A percentile compares a stretch with the other conserved stretches of the same genome.
Evolutionary conservation across 805 yeast species (phyloP).

Genomic region (Yarrowia bubula): DNA sequence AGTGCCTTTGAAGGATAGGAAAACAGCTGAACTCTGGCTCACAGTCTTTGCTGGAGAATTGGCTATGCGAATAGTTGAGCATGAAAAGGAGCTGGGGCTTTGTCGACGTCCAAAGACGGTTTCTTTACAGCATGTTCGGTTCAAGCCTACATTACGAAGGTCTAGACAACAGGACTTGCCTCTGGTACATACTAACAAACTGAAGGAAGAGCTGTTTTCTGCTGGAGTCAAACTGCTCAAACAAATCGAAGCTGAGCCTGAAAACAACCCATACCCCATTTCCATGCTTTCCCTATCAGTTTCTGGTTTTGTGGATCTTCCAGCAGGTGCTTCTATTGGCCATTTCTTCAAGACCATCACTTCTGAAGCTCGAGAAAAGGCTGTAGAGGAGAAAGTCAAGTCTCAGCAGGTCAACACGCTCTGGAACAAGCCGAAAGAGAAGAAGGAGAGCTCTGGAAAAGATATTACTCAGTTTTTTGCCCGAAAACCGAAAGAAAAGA

Average conservation of each 20-base stretch:
- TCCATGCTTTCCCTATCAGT: constrained; percentile 27
- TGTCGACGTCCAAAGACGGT: constrained; percentile 57
- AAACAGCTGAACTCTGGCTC: constrained; percentile 74
- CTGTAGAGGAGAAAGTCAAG: background rate
- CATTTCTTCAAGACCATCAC: constrained; percentile 27
- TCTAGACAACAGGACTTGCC: constrained; percentile 35
- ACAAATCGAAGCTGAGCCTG: constrained; percentile 33
- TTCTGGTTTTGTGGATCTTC: constrained; percentile 25
- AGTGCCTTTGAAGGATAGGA: constrained; percentile 48
- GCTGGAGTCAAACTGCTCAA: constrained; percentile 33
- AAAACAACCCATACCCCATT: constrained; percentile 32
- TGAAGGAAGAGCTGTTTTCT: constrained; percentile 37
- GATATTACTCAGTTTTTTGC: constrained; percentile 13
- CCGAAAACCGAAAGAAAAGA: background rate
- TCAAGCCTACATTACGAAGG: constrained; percentile 28
- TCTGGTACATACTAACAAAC: constrained; percentile 41
- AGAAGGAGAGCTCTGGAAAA: background rate
- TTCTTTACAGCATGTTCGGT: constrained; percentile 42
- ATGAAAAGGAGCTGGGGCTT: constrained; percentile 58
- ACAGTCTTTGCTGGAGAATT: constrained; percentile 80
- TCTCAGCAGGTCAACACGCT: background rate
- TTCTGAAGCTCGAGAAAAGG: background rate
- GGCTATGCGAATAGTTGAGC: constrained; percentile 63
- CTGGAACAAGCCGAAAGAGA: constrained; percentile 5
- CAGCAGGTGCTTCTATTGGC: constrained; percentile 9